Base-by-base conservation (phyloP, 2,329 filamentous ascomycete species). In the Plectosphaerella sp. region DNA sequence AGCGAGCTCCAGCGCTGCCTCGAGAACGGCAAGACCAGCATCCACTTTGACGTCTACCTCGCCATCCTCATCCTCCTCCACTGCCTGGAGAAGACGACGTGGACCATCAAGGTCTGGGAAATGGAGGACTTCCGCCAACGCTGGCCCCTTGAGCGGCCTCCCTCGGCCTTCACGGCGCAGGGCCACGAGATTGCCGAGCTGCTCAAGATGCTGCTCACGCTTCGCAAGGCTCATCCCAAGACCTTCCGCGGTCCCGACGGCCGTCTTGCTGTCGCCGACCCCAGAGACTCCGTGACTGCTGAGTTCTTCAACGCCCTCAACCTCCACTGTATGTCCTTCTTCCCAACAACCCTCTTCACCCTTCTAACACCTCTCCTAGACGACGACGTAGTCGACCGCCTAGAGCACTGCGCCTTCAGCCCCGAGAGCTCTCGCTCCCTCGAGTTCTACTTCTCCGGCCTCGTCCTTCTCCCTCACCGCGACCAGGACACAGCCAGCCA, bases 21-120 rank as follows among this genome's bases (percentile, higher is more conserved):
- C 33, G 78, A 84, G 54, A 81, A 84, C 60, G 81, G 79, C 65
- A 82, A 83, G 60, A 76, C 74, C 52, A 80, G 77, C 59, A 74
- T 82, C 50, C 78, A 78, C 33, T 84, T 84, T 60, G 77, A 77
- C 57, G 79, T 84, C 67, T 86, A 83, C 59, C 75, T 86, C 20
- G 78, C 82, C 3, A 77, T 80, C 3, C 65, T 87, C 51, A 78
- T 87, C 50, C 78, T 86, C 55, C 75, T 87, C 47, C 85, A 84
- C 61, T 85, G 82, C 57, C 73, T 86, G 14, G 84, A 87, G 62
- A 87, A 86, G 67, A 83, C 82, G 0, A 86, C 83, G 0, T 87
- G 83, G 84, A 79, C 81, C 1, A 86, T 86, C 68, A 84, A 85
- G 56, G 82, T 80, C 2, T 87, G 83, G 82, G 82, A 86, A 59